phyloP scores from a whole-genome alignment of 148 eudicot genomes.

The Chenopodium quinoa region DNA sequence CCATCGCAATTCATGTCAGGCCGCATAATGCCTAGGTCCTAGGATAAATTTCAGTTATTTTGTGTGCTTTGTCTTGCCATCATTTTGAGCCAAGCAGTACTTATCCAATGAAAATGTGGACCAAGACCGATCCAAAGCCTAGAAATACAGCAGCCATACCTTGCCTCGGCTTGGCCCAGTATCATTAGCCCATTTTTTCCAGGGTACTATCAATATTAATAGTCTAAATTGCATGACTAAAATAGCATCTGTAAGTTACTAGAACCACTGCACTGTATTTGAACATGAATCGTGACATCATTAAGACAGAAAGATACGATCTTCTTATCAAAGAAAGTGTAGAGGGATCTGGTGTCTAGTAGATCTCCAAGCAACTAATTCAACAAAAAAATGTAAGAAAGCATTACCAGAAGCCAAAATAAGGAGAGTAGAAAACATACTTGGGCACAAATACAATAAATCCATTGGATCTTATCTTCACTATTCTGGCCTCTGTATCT shows the following conservation, averaged over 20 bases:
- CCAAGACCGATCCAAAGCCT: background rate
- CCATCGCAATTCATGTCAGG: background rate
- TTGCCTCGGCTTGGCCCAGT: background rate
- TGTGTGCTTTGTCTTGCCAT: background rate
- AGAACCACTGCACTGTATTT: background rate
- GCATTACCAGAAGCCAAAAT: background rate
- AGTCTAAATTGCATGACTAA: background rate
- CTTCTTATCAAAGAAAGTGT: background rate
- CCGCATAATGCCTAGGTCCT: background rate
- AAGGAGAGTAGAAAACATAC: constrained; percentile 39
- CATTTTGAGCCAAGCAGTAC: no score
- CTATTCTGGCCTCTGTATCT: constrained; percentile 91
- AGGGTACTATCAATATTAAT: background rate
- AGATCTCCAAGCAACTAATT: background rate
- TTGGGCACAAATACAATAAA: constrained; percentile 96
- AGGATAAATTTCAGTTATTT: background rate
- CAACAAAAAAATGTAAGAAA: background rate
- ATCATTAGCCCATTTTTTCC: background rate
- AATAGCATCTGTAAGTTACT: background rate
- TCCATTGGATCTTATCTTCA: constrained; percentile 88
- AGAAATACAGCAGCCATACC: background rate
- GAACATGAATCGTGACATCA: background rate
- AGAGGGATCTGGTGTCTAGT: constrained; percentile 5
- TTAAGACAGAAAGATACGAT: background rate
- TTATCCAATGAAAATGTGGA: background rate